Conservation (phyloP, 2,329 filamentous ascomycete genomes). For the Knoxdaviesia capensis region DNA sequence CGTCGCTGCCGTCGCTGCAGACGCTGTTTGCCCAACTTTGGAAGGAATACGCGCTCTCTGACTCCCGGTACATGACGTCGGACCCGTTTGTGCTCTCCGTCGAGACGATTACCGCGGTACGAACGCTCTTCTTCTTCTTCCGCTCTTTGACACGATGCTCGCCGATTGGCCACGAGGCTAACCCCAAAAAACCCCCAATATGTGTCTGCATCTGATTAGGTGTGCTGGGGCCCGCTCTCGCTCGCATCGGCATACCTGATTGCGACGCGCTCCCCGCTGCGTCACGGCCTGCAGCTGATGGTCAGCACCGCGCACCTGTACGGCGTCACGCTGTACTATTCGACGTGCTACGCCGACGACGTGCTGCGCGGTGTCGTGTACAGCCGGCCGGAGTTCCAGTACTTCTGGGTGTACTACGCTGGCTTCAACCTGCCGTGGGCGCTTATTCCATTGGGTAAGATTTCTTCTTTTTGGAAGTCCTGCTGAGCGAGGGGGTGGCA, state of each 20-base stretch:
- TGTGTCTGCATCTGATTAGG: slow-evolving; percentile 10
- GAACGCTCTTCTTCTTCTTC: slow-evolving; percentile 9
- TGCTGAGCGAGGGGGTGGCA: no score
- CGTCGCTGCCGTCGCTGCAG: slow-evolving; percentile 42
- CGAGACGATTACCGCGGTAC: slow-evolving; percentile 61
- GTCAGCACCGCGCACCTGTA: slow-evolving; percentile 36
- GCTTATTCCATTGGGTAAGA: not conserved
- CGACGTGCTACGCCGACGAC: slow-evolving; percentile 31
- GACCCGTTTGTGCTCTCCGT: slow-evolving; percentile 76
- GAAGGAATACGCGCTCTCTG: slow-evolving; percentile 81
- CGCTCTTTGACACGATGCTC: not conserved
- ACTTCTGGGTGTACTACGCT: slow-evolving; percentile 44
- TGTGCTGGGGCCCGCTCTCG: slow-evolving; percentile 39
- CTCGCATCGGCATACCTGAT: slow-evolving; percentile 26
- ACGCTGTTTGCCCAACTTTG: slow-evolving; percentile 68
- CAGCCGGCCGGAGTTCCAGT: slow-evolving; percentile 37
- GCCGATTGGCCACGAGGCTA: not conserved
- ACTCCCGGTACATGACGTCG: slow-evolving; percentile 68
- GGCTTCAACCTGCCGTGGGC: slow-evolving; percentile 39
- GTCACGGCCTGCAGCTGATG: slow-evolving; percentile 29
- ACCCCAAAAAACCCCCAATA: not conserved
- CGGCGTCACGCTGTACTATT: slow-evolving; percentile 41
- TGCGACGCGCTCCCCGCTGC: slow-evolving; percentile 18
- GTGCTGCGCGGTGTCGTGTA: slow-evolving; percentile 23
- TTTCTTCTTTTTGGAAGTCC: no score